phyloP scores from a whole-genome alignment of 1,139 yeast species.

The Sugiyamaella novakii region DNA sequence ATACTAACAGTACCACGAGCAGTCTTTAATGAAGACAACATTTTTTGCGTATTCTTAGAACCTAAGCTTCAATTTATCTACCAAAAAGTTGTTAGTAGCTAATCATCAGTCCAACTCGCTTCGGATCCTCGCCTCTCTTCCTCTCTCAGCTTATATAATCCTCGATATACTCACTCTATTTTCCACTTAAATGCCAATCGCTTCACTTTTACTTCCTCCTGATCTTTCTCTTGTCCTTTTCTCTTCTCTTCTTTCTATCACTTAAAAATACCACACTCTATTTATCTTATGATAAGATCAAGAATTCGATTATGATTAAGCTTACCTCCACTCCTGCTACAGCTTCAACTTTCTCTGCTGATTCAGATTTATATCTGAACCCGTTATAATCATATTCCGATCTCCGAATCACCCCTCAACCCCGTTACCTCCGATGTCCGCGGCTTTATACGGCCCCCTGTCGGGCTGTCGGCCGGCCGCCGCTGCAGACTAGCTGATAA shows the following conservation, averaged over 20 bases:
- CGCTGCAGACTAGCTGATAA: no score
- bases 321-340: background rate
- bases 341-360: background rate
- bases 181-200: no score
- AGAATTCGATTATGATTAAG: background rate
- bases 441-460: no score
- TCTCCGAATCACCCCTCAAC: background rate
- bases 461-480: no score
- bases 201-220: no score
- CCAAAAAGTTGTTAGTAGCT: background rate
- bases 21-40: slow-evolving; percentile 13
- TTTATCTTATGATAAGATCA: background rate
- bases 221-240: background rate
- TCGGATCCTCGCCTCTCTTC: background rate
- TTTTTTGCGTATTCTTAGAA: no score
- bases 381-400: slow-evolving; percentile 2
- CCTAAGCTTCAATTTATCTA: no score
- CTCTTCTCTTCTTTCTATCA: background rate
- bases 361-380: background rate
- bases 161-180: no score
- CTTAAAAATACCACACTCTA: background rate
- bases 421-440: background rate
- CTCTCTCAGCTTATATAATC: no score
- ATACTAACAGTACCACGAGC: background rate
- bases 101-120: background rate